These are phyloP conservation scores for Microdochium bolleyi DNA, from an alignment of 2,329 filamentous ascomycete genomes.

Conservation along the genomic window DNA sequence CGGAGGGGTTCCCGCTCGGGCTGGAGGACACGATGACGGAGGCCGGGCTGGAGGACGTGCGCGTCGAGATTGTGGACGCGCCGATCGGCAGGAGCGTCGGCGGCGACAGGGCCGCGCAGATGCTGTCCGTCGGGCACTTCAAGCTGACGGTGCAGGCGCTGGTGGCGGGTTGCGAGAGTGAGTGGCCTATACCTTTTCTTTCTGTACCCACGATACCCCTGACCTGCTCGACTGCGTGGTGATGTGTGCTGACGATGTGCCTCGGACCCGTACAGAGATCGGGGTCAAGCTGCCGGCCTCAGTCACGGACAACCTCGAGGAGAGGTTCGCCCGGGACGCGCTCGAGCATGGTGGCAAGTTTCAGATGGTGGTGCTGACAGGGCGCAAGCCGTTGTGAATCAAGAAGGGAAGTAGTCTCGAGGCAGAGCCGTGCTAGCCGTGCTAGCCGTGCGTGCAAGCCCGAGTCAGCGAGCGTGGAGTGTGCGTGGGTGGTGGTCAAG, in stretches of 20 bases:
- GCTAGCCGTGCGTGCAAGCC: too few species aligned
- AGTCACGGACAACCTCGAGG: background rate
- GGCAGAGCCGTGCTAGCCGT: too few species aligned
- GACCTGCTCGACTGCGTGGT: too few species aligned
- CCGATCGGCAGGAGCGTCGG: background rate
- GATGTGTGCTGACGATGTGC: background rate
- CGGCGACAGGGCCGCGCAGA: background rate
- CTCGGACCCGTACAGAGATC: background rate
- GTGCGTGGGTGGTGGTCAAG: too few species aligned
- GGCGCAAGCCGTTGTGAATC: too few species aligned
- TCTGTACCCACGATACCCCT: too few species aligned
- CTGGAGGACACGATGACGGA: background rate
- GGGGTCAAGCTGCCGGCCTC: background rate
- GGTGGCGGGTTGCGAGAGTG: background rate
- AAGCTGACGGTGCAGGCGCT: background rate
- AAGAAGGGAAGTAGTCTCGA: too few species aligned
- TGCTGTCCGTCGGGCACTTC: background rate
- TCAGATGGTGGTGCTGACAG: background rate
- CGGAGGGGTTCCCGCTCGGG: background rate
- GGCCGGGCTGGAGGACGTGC: background rate
- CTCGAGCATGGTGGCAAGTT: background rate
- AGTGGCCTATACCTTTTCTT: background rate
- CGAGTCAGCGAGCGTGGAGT: too few species aligned
- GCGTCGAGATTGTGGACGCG: background rate
- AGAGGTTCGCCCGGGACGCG: background rate